Conservation (phyloP, 2,329 filamentous ascomycete genomes). For the Dactylellina sp. region DNA sequence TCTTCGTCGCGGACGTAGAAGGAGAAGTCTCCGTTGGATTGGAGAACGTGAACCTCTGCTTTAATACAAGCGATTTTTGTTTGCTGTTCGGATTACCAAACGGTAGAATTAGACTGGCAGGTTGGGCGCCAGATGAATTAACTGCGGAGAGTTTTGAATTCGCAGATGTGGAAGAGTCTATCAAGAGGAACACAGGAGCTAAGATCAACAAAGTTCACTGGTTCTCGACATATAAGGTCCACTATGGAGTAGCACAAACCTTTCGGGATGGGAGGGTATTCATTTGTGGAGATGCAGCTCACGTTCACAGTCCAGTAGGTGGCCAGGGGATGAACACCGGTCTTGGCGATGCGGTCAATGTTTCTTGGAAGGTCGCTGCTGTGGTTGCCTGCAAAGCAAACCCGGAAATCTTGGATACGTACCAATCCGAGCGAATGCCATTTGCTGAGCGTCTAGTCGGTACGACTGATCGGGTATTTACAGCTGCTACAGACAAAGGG, state of each 20-base stretch:
- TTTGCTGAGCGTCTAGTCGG: conserved; percentile 42
- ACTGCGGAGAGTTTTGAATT: conserved; percentile 60
- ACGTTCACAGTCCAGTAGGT: conserved; percentile 82
- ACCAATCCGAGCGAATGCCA: conserved; percentile 57
- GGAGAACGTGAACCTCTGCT: conserved; percentile 62
- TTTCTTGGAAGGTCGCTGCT: conserved; percentile 69
- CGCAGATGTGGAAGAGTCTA: conserved; percentile 61
- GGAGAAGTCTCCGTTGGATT: conserved; percentile 61
- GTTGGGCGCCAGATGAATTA: conserved; percentile 56
- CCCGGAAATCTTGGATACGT: conserved; percentile 57
- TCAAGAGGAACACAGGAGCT: conserved; percentile 58
- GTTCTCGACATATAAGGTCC: conserved; percentile 74
- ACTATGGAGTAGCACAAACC: conserved; percentile 77
- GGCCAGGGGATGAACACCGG: conserved; percentile 85
- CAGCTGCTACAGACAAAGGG: conserved; percentile 22
- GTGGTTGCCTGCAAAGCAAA: conserved; percentile 59
- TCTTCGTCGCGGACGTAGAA: conserved; percentile 66
- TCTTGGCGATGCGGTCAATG: conserved; percentile 74
- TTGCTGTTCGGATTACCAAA: conserved; percentile 62
- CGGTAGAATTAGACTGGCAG: conserved; percentile 61
- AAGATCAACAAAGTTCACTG: conserved; percentile 62
- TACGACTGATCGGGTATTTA: conserved; percentile 44
- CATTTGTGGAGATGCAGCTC: conserved; percentile 80
- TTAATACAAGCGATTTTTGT: conserved; percentile 63
- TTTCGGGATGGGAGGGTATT: conserved; percentile 79